These are phyloP conservation scores for Fraxinus cuspidata DNA, from an alignment of 257 asterid species.

Conservation along the genomic window DNA sequence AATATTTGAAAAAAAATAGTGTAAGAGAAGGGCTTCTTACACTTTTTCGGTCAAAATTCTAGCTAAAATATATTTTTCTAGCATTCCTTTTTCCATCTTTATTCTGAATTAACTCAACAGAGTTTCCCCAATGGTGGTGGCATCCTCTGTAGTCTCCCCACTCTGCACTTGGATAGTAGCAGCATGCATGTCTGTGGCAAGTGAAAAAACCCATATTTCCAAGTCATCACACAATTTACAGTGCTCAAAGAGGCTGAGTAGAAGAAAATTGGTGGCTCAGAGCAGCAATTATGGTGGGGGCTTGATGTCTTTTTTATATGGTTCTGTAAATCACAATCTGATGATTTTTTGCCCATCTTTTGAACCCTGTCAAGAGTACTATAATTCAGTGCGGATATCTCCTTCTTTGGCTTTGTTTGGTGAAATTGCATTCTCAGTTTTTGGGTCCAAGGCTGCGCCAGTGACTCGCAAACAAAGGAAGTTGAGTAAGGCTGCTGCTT, in stretches of 20 bases:
- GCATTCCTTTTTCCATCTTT: slow-evolving; percentile 9
- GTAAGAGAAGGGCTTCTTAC: too few relatives aligned
- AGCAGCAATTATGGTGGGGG: slow-evolving; percentile 28
- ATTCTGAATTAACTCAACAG: slow-evolving; percentile 5
- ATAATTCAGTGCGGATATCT: slow-evolving; percentile 26
- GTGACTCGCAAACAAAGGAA: slow-evolving; percentile 28
- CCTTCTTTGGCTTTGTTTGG: slow-evolving; percentile 28
- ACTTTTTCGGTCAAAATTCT: background rate
- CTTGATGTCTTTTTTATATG: slow-evolving; percentile 25
- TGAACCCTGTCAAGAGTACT: slow-evolving; percentile 38
- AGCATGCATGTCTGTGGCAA: slow-evolving; percentile 42
- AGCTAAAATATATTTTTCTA: background rate
- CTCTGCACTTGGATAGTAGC: slow-evolving; percentile 50
- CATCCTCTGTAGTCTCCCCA: slow-evolving; percentile 39
- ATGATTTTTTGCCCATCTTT: slow-evolving; percentile 30
- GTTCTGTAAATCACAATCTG: slow-evolving; percentile 31
- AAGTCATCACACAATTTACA: slow-evolving; percentile 16
- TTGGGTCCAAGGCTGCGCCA: slow-evolving; percentile 30
- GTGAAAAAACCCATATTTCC: slow-evolving; percentile 22
- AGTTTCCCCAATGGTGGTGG: slow-evolving; percentile 25
- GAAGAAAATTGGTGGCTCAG: slow-evolving; percentile 24
- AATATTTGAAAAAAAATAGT: too few relatives aligned
- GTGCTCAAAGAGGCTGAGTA: slow-evolving; percentile 29
- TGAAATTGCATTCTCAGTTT: slow-evolving; percentile 25
- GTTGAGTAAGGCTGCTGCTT: slow-evolving; percentile 21